Evolutionary conservation across 1,284 basidiomycete species (phyloP).

Genomic region (Leccinum fuscescens): DNA sequence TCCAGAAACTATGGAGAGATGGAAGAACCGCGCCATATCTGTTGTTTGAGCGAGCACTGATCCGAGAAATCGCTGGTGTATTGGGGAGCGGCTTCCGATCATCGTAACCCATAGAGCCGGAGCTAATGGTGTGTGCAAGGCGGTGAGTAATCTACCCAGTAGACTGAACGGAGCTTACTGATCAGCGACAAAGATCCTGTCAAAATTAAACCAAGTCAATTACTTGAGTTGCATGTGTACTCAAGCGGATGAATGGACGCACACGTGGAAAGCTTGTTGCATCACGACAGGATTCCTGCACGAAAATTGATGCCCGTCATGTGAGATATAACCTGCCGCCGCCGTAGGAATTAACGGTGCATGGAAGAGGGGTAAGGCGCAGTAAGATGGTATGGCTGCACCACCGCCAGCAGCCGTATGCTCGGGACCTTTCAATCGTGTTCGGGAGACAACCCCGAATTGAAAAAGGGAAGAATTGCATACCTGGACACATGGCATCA

Average conservation of each 20-base stretch:
- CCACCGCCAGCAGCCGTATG: too few relatives aligned
- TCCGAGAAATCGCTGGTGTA: constrained; percentile 43
- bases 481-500: too few relatives aligned
- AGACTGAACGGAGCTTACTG: constrained; percentile 9
- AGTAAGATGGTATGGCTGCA: too few relatives aligned
- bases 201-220: constrained; percentile 1
- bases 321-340: constrained; percentile 48
- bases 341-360: too few relatives aligned
- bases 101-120: constrained; percentile 45
- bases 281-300: constrained; percentile 56
- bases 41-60: constrained; percentile 42
- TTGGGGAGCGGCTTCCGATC: constrained; percentile 47
- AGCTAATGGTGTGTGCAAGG: constrained; percentile 34
- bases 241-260: neutral
- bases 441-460: too few relatives aligned
- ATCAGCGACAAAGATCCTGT: constrained; percentile 31
- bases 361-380: too few relatives aligned
- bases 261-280: constrained; percentile 36
- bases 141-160: neutral
- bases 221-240: neutral
- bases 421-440: too few relatives aligned
- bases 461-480: too few relatives aligned
- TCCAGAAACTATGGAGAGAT: constrained; percentile 54
- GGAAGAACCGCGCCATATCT: constrained; percentile 59
- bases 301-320: constrained; percentile 45